Evolutionary conservation across 106 monocot species (phyloP), one percentile per base, ranked within the genome.

Genomic region (Dioscorea zingiberensis): DNA sequence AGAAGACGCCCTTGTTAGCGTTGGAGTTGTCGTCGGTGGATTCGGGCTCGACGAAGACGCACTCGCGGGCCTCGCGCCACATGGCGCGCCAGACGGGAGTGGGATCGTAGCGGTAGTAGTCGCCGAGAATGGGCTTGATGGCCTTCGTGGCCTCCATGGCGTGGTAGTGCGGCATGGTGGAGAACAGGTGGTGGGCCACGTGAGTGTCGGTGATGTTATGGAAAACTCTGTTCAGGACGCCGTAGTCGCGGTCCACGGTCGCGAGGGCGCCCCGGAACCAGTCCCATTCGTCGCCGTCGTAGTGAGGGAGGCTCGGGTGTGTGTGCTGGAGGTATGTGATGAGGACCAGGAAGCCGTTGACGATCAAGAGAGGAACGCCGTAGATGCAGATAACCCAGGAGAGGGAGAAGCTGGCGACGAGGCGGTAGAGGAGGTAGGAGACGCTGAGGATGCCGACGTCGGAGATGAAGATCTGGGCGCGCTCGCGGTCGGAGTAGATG

Each of bases 251-350:
- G 72, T 90, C 90, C 19, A 90, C 69, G 17, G 90, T 90, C 15
- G 90, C 82, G 28, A 88, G 61, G 13, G 84, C 88, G 26, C 88
- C 84, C 0, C 88, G 77, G 4, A 88, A 62, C 87, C 90, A 90
- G 69, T 90, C 90, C 90, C 90, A 90, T 72, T 90, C 90, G 38
- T 25, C 29, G 9, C 76, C 73, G 71, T 82, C 82, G 68, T 89
- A 89, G 74, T 89, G 89, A 2, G 89, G 89, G 56, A 89, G 67
- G 5, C 82, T 60, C 9, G 79, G 85, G 76, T 89, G 89, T 23
- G 89, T 89, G 79, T 89, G 89, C 77, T 89, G 89, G 55, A 89
- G 73, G 67, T 67, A 89, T 13, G 85, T 85, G 76, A 89, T 84
- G 25, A 73, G 59, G 19, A 87, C 86, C 38, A 87, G 56, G 65